These are phyloP conservation scores for Suillus spraguei DNA, from an alignment of 768 basidiomycete species.

Conservation along the genomic window DNA sequence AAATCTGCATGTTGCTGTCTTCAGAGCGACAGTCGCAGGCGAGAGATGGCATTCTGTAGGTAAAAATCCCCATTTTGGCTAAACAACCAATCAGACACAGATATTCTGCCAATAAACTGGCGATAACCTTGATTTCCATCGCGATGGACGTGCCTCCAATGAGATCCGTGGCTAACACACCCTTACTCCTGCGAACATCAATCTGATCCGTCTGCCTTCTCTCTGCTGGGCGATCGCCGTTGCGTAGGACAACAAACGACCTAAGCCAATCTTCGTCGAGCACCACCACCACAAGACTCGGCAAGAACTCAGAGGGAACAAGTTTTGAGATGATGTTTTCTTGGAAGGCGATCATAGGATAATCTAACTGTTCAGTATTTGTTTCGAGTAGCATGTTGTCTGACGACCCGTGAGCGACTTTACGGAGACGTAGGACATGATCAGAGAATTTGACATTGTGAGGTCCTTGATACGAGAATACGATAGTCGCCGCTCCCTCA, in stretches of 20 bases:
- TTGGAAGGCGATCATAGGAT: conserved; percentile 36
- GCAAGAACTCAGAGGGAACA: too few species aligned
- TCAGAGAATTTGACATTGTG: conserved; percentile 52
- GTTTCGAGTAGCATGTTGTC: not conserved
- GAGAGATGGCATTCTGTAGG: conserved; percentile 51
- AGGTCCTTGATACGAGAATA: conserved; percentile 79
- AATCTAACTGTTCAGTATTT: not conserved
- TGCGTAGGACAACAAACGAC: conserved; percentile 46
- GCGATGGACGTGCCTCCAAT: too few species aligned
- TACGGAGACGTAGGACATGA: conserved; percentile 73
- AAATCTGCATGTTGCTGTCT: conserved; percentile 81
- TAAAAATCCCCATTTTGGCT: too few species aligned
- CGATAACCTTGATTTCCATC: too few species aligned
- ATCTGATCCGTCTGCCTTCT: conserved; percentile 60
- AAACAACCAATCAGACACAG: too few species aligned
- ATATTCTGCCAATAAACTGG: too few species aligned
- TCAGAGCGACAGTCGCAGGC: conserved; percentile 52
- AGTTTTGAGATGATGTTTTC: too few species aligned
- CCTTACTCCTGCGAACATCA: conserved; percentile 56
- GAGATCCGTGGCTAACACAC: conserved; percentile 57
- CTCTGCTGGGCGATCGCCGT: conserved; percentile 54
- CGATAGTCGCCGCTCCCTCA: conserved; percentile 92
- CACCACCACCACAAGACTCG: too few species aligned
- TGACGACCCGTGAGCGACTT: conserved; percentile 16
- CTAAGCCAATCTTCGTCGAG: too few species aligned